Base-by-base conservation (phyloP, 345 rosid genomes). In the Adansonia digitata region DNA sequence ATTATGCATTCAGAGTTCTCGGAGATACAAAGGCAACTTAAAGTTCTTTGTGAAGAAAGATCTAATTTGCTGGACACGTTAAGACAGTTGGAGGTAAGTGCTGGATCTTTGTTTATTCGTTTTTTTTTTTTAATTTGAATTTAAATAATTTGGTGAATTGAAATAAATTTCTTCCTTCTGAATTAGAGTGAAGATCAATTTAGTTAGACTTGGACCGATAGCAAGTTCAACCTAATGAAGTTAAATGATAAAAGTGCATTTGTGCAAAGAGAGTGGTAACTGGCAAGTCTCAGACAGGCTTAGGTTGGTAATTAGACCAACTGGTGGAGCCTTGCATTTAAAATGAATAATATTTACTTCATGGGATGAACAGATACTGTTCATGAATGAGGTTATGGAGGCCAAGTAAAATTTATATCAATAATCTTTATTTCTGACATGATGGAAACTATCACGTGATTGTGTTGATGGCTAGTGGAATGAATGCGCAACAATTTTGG, bases 1-100 rank as follows among this genome's bases (percentile, higher is more conserved):
- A 93, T 95, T 70, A 82, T 95, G 94, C 87, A 86, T n/a, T 86
- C 97, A 3, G 99, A 95, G 76, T 93, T 95, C 72, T 82, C 94
- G 35, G 90, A 88, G 77, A 74, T 95, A 75, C 91, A 90, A 72
- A 88, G 89, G 31, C 90, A 90, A 76, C 74, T 93, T 72, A 84
- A 87, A 73, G 82, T 89, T 82, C 84, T 91, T 66, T 90, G 89
- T n/a, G 91, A 90, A 67, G 93, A 93, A 77, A 75, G 97, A 64
- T 85, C 97, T 6, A 82, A 84, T 83, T 87, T 95, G 85, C 82
- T 87, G 2, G 97, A 87, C 81, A 90, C 91, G 53, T 71, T 95
- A 77, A 89, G 97, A 81, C 97, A 91, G 79, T 78, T 95, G 49
- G 97, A 93, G 98, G 99, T 95, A 87, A 37, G 45, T 62, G 56